Evolutionary conservation across 2,329 filamentous ascomycete genomes (phyloP), one percentile per base, ranked within the genome.

Genomic region (Aureobasidium sp.): DNA sequence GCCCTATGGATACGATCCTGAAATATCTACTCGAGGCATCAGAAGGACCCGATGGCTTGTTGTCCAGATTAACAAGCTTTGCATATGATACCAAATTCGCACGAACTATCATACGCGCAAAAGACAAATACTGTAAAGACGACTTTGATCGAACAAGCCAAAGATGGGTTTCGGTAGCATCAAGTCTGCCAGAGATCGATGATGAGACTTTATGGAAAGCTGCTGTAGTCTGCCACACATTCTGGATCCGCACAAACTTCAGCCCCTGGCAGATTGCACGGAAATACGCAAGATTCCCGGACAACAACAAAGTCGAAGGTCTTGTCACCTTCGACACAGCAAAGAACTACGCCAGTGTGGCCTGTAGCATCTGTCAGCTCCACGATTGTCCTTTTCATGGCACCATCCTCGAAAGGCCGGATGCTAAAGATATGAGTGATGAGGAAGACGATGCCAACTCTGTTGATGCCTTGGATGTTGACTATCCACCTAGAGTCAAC

Each of bases 371-470:
- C 8, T 64, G 58, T 41, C 59, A 64, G 21, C 27, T 70, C 45
- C 72, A 74, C 50, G 64, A 74, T 29, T 79, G 77, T 60, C 69
- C 71, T 1, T 72, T 72, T 36, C 77, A 79, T 61, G 77, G 77
- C 1, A 74, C 75, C 51, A 66, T 76, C 1, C 65, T 68, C 41
- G 74, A 78, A 42, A 21, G 58, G 16, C 54, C 63, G 11, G 63
- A 66, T 6, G 53, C 45, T 9, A 48, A 62, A 7, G 49, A 63
- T 4, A 54, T 59, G 2, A 61, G 61, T 11, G 64, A 63, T 4
- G 64, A 67, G 11, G 47, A 49, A 14, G 54, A 63, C 5, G 62
- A 65, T 6, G 64, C 68, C 11, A 64, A 64, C 34, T 71, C 66
- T 14, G 57, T 61, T 9, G 64, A 65, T 14, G 60, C 59, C 13